These are phyloP conservation scores for Athelia sp. DNA, from an alignment of 1,284 basidiomycete species.

Conservation along the genomic window DNA sequence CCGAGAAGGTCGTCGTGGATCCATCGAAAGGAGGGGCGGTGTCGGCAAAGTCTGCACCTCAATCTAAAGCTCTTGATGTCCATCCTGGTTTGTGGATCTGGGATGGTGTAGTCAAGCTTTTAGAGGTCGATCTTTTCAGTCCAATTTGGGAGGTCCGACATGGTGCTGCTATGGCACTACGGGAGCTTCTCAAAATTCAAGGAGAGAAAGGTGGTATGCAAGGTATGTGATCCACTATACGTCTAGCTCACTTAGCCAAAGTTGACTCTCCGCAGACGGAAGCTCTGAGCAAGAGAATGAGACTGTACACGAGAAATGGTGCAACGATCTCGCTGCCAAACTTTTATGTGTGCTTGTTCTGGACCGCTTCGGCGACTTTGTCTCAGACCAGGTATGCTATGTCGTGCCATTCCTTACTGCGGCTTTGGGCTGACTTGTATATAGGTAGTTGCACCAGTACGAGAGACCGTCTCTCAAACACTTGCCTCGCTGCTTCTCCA, in stretches of 20 bases:
- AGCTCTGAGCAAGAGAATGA: slow-evolving; percentile 53
- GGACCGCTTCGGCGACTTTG: slow-evolving; percentile 96
- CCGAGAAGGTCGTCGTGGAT: slow-evolving; percentile 70
- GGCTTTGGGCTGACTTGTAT: slow-evolving; percentile 2
- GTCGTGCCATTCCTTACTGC: slow-evolving; percentile 2
- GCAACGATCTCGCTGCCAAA: slow-evolving; percentile 83
- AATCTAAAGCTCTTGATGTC: slow-evolving; percentile 71
- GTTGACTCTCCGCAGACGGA: slow-evolving; percentile 34
- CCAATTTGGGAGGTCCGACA: slow-evolving; percentile 93
- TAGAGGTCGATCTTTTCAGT: slow-evolving; percentile 85
- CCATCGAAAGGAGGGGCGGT: slow-evolving; percentile 79
- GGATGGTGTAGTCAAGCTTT: slow-evolving; percentile 77
- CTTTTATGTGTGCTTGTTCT: slow-evolving; percentile 91
- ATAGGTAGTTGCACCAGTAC: slow-evolving; percentile 91
- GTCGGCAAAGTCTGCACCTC: slow-evolving; percentile 66
- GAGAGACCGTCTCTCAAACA: slow-evolving; percentile 95
- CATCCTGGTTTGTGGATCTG: slow-evolving; percentile 82
- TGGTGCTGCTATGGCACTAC: slow-evolving; percentile 88
- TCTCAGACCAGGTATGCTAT: slow-evolving; percentile 75
- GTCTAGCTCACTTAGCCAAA: slow-evolving; percentile 5
- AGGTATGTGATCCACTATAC: slow-evolving; percentile 33
- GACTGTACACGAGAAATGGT: slow-evolving; percentile 77
- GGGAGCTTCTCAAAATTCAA: slow-evolving; percentile 86
- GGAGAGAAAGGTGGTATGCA: slow-evolving; percentile 81
- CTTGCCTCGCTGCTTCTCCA: slow-evolving; percentile 86